Percentiles rank a stretch among this genome's conserved stretches.
phyloP scores from a whole-genome alignment of 176 grass and related monocot species.

The Eleusine coracana region DNA sequence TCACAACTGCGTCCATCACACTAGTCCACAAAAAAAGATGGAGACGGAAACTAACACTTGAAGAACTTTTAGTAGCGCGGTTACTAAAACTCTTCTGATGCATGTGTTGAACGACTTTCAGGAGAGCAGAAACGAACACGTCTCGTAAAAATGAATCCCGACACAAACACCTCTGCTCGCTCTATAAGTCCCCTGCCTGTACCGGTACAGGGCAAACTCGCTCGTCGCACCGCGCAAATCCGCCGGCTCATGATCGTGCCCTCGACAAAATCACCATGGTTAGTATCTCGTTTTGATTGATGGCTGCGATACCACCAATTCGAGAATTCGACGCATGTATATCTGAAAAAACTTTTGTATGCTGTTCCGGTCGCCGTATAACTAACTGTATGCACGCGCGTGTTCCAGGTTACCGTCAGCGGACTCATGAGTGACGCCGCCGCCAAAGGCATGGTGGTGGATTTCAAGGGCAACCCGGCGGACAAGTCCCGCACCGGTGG shows the following conservation, averaged over 20 bases:
- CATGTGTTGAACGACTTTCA: no score
- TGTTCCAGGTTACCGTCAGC: no score
- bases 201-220: neutral
- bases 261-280: slow-evolving; percentile 28
- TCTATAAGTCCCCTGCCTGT: neutral
- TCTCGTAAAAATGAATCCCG: neutral
- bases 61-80: no score
- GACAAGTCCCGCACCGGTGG: neutral
- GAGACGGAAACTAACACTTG: no score
- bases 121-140: neutral
- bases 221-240: neutral
- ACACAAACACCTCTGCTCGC: neutral
- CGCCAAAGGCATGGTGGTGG: neutral
- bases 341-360: no score
- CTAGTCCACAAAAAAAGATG: no score
- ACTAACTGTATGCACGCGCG: no score
- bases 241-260: neutral
- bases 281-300: neutral
- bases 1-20: no score
- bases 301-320: neutral
- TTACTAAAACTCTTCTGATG: no score
- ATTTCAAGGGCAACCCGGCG: neutral
- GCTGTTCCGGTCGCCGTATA: no score
- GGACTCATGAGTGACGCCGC: no score
- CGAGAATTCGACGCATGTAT: no score